Base-by-base conservation (phyloP, 768 basidiomycete species). In the Dioszegia crocea region DNA sequence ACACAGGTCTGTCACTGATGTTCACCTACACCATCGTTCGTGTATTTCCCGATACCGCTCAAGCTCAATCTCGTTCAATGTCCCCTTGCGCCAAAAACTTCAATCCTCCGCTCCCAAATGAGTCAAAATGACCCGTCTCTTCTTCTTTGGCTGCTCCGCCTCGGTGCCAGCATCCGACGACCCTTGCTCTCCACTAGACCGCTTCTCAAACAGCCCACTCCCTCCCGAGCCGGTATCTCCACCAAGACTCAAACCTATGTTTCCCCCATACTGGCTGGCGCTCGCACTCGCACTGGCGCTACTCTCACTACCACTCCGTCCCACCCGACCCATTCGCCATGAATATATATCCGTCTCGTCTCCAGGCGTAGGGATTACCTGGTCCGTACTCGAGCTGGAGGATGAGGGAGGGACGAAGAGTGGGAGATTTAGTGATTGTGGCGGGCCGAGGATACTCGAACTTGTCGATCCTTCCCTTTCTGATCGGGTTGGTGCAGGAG, bases 381-480 rank as follows among this genome's bases (percentile, higher is more conserved):
- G 57, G 16, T 73, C 71, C 4, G 60, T 53, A 19, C 21, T 63
- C 1, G 67, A 64, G 36, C 64, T 64, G 16, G 51, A 11, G 11
- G 51, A 53, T n/a, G 51, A 40, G 5, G 51, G 48, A 46, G 52
- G 44, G 17, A 23, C 44, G 31, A 54, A 46, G 24, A 46, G 50
- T 29, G 49, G 54, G 1, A 53, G 17, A 38, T 27, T 57, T 16
- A 33, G 47, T n/a, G 55, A 56, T 41, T 59, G 54, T 11, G 61
- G 23, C 3, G 60, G 57, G 4, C 54, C 54, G 17, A 53, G 38
- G 2, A 67, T 57, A 44, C 61, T 64, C 14, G 62, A 64, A 19
- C 54, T 49, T 2, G 71, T 64, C 8, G 75, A 76, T 14, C 68
- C 68, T 43, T 77, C 76, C 54, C 74, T 51, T 26, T 76, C 75